Base-by-base conservation (phyloP, 1,284 basidiomycete species). In the Trichosporon faecale region DNA sequence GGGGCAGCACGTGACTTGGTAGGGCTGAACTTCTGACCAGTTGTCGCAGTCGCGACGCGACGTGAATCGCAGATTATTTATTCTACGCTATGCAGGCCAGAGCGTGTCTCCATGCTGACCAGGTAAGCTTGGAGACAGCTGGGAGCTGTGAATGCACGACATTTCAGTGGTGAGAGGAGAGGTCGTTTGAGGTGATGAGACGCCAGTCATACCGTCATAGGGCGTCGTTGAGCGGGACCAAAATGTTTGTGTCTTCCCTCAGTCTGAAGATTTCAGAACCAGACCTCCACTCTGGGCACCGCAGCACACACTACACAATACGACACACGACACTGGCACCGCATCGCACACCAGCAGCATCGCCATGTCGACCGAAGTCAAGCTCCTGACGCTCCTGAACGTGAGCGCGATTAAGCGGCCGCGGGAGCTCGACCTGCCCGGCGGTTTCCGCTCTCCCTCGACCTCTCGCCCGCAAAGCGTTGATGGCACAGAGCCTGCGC, bases 331-430 rank as follows among this genome's bases (percentile, higher is more conserved):
- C 40, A n/a, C 9, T 14, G 64, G 35, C 61, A 57, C 9, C 33
- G 27, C 37, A 49, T 14, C 44, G n/a, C 65, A 64, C 33, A 33
- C 4, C 33, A 23, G 63, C 61, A 64, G 21, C 27, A 21, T 63
- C 40, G 70, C 60, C 65, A 76, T 81, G 76, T 84, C 86, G 9
- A 88, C 90, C n/a, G 79, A 83, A 65, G 73, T 85, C 73, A 90
- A 90, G 72, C 89, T 99, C 1, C 84, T 98, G 49, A 99, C 97
- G 0, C 88, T 99, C 1, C 87, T 99, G 33, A 99, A 99, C 82
- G 93, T 98, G 1, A 93, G 92, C 64, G 92, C 94, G 0, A 88
- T 85, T 33, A 85, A 89, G 79, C 83, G 86, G 73, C 81, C 84
- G 64, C 68, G 69, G 75, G 82, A 68, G 82, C 86, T 68, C 85